Percentiles rank a stretch among this genome's conserved stretches.
phyloP scores from a whole-genome alignment of 176 grass and related monocot genomes.

The Leersia perrieri region DNA sequence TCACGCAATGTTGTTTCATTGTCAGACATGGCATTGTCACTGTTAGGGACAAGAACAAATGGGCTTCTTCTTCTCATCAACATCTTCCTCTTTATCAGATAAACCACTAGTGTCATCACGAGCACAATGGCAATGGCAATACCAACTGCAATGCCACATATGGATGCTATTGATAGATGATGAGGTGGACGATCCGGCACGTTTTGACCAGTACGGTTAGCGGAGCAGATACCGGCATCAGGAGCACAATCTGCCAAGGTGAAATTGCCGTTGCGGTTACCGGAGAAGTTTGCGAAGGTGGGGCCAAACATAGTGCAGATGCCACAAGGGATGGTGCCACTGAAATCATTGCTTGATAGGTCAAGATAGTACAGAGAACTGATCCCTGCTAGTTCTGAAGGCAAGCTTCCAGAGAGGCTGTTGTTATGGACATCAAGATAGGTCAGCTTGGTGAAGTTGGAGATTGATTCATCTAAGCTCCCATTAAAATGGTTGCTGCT shows the following conservation, averaged over 20 bases:
- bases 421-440: conserved; percentile 81
- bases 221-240: conserved; percentile 29
- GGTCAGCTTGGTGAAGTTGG: conserved; percentile 60
- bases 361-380: conserved; percentile 72
- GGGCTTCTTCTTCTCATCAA: conserved; percentile 39
- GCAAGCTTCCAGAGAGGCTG: conserved; percentile 63
- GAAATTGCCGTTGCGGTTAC: conserved; percentile 44
- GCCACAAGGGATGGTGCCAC: conserved; percentile 60
- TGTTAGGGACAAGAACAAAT: conserved; percentile 21
- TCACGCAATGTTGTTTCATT: conserved; percentile 49
- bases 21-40: conserved; percentile 16
- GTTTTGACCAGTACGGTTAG: conserved; percentile 19
- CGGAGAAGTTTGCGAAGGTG: conserved; percentile 66
- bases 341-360: conserved; percentile 69
- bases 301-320: conserved; percentile 55
- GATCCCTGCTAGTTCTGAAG: conserved; percentile 48
- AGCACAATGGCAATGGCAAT: conserved; percentile 28
- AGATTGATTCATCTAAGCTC: conserved; percentile 51
- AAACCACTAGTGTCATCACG: conserved; percentile 40
- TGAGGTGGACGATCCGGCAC: conserved; percentile 22
- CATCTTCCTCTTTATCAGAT: conserved; percentile 48
- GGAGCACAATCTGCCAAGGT: conserved; percentile 47
- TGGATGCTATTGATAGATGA: conserved; percentile 9
- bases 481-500: conserved; percentile 71
- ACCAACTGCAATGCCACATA: conserved; percentile 26